phyloP scores from a whole-genome alignment of 805 yeast genomes.

The Saccharomyces kudriavzevii region DNA sequence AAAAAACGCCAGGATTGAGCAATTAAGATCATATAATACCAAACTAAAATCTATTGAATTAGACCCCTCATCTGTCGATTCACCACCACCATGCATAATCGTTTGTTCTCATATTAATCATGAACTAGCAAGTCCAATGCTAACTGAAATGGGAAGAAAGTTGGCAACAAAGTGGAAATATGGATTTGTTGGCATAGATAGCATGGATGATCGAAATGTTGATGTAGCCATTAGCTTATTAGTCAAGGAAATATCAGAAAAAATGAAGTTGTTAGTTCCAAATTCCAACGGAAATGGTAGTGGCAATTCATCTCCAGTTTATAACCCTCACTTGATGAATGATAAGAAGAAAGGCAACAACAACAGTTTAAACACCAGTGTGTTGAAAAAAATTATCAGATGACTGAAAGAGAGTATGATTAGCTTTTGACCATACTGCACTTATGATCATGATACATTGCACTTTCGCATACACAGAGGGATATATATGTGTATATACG shows the following conservation, averaged over 20 bases:
- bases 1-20: conserved; percentile 25
- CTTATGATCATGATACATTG: background rate
- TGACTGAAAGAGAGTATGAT: background rate
- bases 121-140: conserved; percentile 49
- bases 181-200: conserved; percentile 59
- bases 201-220: conserved; percentile 40
- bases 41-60: conserved; percentile 28
- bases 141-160: conserved; percentile 49
- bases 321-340: background rate
- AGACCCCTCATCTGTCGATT: conserved; percentile 33
- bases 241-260: conserved; percentile 53
- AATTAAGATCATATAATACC: conserved; percentile 26
- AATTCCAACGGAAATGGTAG: background rate
- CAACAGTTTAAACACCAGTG: background rate
- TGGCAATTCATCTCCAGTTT: background rate
- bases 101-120: conserved; percentile 57
- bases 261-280: conserved; percentile 21
- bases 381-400: conserved; percentile 6
- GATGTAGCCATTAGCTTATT: conserved; percentile 51
- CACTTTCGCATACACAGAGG: background rate
- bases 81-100: conserved; percentile 59
- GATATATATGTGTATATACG: background rate
- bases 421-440: background rate
- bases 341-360: conserved; percentile 1
- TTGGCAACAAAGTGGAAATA: conserved; percentile 56